Conservation (phyloP, 345 rosid genomes). For the Noccaea caerulescens region DNA sequence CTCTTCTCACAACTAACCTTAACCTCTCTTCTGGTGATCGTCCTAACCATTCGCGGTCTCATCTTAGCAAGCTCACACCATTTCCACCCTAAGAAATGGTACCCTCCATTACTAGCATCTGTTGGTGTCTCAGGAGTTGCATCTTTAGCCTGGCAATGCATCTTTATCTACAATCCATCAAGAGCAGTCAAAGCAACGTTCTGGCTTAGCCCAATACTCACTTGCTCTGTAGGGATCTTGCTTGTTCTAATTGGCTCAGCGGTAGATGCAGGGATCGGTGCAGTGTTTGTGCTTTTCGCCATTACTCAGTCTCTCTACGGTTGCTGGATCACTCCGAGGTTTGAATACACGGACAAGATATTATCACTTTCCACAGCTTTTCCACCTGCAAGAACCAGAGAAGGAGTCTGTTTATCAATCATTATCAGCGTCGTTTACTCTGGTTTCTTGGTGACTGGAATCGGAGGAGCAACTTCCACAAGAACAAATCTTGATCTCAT, state of each 20-base stretch:
- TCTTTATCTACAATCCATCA: slow-evolving; percentile 51
- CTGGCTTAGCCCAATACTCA: slow-evolving; percentile 69
- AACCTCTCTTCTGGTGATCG: slow-evolving; percentile 54
- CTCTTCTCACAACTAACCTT: slow-evolving; percentile 65
- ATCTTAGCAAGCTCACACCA: slow-evolving; percentile 53
- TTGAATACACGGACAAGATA: slow-evolving; percentile 60
- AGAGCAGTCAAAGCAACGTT: slow-evolving; percentile 65
- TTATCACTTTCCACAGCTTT: slow-evolving; percentile 55
- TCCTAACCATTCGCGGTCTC: slow-evolving; percentile 65
- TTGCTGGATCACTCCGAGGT: slow-evolving; percentile 73
- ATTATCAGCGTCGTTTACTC: slow-evolving; percentile 49
- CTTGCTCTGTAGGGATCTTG: slow-evolving; percentile 60
- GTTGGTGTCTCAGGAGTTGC: slow-evolving; percentile 54
- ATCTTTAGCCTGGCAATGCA: slow-evolving; percentile 61
- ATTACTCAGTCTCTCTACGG: slow-evolving; percentile 61
- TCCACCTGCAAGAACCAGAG: slow-evolving; percentile 53
- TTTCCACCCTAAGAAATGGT: slow-evolving; percentile 76
- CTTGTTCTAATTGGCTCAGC: slow-evolving; percentile 56
- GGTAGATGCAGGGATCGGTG: slow-evolving; percentile 56
- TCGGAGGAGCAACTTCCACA: slow-evolving; percentile 76
- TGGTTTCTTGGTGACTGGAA: slow-evolving; percentile 66
- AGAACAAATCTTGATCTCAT: slow-evolving; percentile 53
- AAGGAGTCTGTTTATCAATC: slow-evolving; percentile 46
- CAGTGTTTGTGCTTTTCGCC: slow-evolving; percentile 49
- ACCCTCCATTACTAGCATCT: slow-evolving; percentile 70